Conservation (phyloP, 257 asterid species). For the Gentiana macrophylla region DNA sequence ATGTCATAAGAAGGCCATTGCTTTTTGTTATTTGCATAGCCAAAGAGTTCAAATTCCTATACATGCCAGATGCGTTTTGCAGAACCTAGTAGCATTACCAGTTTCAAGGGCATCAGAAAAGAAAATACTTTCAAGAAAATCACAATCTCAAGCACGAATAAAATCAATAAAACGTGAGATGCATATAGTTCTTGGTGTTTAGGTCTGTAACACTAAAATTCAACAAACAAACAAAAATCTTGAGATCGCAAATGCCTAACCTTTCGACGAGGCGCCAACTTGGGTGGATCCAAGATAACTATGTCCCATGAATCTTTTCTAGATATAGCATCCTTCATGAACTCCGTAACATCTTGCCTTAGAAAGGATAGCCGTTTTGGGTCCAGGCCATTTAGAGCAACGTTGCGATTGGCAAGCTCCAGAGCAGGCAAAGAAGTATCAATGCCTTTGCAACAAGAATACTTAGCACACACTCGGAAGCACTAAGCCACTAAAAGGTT, state of each 20-base stretch:
- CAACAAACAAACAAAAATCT: neutral
- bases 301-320: slow-evolving; percentile 72
- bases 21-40: slow-evolving; percentile 79
- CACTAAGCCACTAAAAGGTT: too few species aligned
- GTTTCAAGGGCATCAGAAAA: slow-evolving; percentile 5
- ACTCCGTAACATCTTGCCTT: slow-evolving; percentile 67
- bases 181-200: too few species aligned
- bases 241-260: slow-evolving; percentile 17
- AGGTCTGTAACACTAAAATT: too few species aligned
- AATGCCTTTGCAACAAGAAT: slow-evolving; percentile 42
- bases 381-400: slow-evolving; percentile 52
- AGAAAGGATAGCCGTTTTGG: slow-evolving; percentile 44
- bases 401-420: slow-evolving; percentile 66
- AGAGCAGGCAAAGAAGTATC: slow-evolving; percentile 86
- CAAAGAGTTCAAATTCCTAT: slow-evolving; percentile 75
- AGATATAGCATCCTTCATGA: slow-evolving; percentile 67
- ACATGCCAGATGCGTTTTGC: slow-evolving; percentile 91
- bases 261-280: slow-evolving; percentile 77
- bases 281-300: slow-evolving; percentile 90
- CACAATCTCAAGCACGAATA: neutral
- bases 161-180: neutral
- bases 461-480: slow-evolving; percentile 3
- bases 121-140: neutral
- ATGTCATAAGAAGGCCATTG: slow-evolving; percentile 89
- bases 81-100: slow-evolving; percentile 43